Conservation (phyloP, 306 rosid genomes). For the Dalbergia cultrata region DNA sequence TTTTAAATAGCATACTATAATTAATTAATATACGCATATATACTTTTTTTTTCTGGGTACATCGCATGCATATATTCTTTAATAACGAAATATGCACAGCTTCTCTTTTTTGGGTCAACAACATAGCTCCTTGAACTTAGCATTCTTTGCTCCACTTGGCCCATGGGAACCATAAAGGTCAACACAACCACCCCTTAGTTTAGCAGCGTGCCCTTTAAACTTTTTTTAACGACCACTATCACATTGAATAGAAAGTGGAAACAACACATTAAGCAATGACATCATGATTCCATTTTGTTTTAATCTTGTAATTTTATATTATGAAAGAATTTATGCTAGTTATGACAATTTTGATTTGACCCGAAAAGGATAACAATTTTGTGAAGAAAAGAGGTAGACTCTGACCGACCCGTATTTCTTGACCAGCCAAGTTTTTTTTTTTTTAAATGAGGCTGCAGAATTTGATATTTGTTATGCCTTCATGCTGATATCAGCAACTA, state of each 20-base stretch:
- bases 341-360: slow-evolving; percentile 18
- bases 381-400: not conserved
- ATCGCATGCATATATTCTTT: too few species aligned
- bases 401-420: not conserved
- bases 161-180: slow-evolving; percentile 11
- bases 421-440: not conserved
- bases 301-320: not conserved
- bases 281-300: not conserved
- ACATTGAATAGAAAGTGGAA: not conserved
- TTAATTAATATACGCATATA: not conserved
- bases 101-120: not conserved
- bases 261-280: not conserved
- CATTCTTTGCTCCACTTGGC: not conserved
- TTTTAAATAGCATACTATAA: too few species aligned
- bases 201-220: not conserved
- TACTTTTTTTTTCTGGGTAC: too few species aligned
- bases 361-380: not conserved
- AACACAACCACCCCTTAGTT: not conserved
- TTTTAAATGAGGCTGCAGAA: not conserved
- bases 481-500: not conserved
- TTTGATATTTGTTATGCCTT: too few species aligned
- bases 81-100: not conserved
- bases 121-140: not conserved
- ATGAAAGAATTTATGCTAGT: not conserved
- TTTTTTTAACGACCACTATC: not conserved